Conservation (phyloP, 768 basidiomycete genomes). For the Glaciozyma antarctica region DNA sequence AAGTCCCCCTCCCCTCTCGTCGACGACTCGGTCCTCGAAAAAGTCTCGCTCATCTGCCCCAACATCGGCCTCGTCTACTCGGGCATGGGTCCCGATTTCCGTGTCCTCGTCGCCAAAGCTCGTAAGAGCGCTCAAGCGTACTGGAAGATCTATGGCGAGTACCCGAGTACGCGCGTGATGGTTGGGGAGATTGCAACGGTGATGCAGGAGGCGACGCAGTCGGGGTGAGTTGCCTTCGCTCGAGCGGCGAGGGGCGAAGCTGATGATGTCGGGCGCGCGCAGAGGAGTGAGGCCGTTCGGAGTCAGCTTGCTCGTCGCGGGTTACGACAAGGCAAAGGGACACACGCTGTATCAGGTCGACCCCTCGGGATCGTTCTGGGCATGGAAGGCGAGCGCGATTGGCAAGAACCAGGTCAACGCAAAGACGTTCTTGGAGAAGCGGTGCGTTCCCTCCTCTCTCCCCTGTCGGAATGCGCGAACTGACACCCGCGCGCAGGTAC, state of each 20-base stretch:
- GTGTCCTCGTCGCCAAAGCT: slow-evolving; percentile 83
- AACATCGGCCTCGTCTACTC: slow-evolving; percentile 99
- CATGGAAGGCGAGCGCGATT: slow-evolving; percentile 99
- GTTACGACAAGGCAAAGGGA: slow-evolving; percentile 90
- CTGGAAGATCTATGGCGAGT: slow-evolving; percentile 98
- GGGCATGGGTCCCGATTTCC: slow-evolving; percentile 98
- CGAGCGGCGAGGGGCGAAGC: not conserved
- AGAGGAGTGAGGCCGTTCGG: slow-evolving; percentile 99
- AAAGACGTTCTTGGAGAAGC: slow-evolving; percentile 98
- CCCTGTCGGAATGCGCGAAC: slow-evolving; percentile 5
- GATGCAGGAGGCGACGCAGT: slow-evolving; percentile 98
- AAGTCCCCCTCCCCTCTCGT: slow-evolving; percentile 95
- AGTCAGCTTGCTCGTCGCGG: slow-evolving; percentile 90
- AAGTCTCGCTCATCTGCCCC: slow-evolving; percentile 82
- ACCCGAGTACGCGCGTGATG: slow-evolving; percentile 89
- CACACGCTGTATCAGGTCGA: slow-evolving; percentile 98
- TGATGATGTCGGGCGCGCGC: not conserved
- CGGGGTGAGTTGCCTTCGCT: slow-evolving; percentile 56
- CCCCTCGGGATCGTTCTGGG: slow-evolving; percentile 98
- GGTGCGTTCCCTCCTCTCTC: slow-evolving; percentile 49
- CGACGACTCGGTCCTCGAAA: slow-evolving; percentile 96
- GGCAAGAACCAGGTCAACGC: slow-evolving; percentile 99
- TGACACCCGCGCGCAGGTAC: slow-evolving; percentile 51
- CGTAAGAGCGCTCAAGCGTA: slow-evolving; percentile 97
- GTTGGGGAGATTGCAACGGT: slow-evolving; percentile 96